These are phyloP conservation scores for Chaetomium strumarium DNA, from an alignment of 2,329 filamentous ascomycete genomes.

Conservation along the genomic window DNA sequence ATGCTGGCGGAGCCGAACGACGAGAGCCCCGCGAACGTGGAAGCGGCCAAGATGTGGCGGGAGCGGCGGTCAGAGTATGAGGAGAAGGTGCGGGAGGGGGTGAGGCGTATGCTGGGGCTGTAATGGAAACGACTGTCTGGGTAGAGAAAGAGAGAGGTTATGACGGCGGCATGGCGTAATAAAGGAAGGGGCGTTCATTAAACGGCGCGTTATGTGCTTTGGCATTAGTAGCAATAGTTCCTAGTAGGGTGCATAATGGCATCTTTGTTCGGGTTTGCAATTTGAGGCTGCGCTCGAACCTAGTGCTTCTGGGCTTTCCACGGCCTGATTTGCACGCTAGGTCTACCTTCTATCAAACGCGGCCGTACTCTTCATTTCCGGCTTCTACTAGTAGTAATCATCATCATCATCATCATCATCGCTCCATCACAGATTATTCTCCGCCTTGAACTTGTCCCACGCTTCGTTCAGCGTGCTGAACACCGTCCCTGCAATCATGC, in stretches of 20 bases:
- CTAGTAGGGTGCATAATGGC: neutral
- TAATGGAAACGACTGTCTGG: slow-evolving; percentile 1
- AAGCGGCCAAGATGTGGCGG: slow-evolving; percentile 94
- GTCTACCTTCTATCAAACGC: neutral
- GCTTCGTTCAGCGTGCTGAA: slow-evolving; percentile 66
- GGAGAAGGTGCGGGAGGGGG: slow-evolving; percentile 73
- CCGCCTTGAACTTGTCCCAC: slow-evolving; percentile 67
- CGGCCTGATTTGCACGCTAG: neutral
- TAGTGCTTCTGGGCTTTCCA: neutral
- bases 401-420: slow-evolving; percentile 1
- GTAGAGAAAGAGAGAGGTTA: neutral
- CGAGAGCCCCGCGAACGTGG: slow-evolving; percentile 92
- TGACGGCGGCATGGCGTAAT: neutral
- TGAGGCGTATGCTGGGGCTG: slow-evolving; percentile 71
- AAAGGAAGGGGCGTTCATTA: neutral
- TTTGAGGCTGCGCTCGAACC: neutral
- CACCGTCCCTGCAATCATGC: slow-evolving; percentile 59
- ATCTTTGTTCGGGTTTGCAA: neutral
- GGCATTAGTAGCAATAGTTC: neutral
- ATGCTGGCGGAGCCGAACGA: slow-evolving; percentile 98
- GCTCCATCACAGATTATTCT: slow-evolving; percentile 53
- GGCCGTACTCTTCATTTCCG: neutral
- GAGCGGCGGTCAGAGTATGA: slow-evolving; percentile 81
- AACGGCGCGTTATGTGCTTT: neutral
- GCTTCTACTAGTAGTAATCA: too few species aligned